Evolutionary conservation across 345 rosid species (phyloP).

Genomic region (Corymbia maculata): DNA sequence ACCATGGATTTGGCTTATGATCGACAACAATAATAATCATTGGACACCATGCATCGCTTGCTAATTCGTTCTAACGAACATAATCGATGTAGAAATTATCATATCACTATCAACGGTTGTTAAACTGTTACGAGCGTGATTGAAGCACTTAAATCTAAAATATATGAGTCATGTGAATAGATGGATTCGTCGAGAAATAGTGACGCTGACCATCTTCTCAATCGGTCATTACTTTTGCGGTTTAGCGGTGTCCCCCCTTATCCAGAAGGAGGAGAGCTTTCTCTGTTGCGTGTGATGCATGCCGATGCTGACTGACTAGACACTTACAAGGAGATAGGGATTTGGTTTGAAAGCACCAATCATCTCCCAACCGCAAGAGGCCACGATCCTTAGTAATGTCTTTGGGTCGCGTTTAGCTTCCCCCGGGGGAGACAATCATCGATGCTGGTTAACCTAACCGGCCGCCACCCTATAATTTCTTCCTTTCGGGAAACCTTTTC

Average conservation of each 20-base stretch:
- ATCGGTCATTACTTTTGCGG: background rate
- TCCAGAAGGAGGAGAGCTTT: background rate
- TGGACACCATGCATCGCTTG: background rate
- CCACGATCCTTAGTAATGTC: background rate
- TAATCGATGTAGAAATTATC: rapidly evolving
- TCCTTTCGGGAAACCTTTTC: background rate
- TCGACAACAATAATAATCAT: background rate
- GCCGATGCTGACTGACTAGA: background rate
- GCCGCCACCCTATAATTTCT: background rate
- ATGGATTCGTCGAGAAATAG: background rate
- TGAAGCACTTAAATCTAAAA: rapidly evolving
- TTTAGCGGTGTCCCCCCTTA: background rate
- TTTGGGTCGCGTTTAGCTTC: background rate
- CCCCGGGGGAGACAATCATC: background rate
- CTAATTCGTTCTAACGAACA: background rate
- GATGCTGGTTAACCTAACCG: background rate
- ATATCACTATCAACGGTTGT: rapidly evolving
- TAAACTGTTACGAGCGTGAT: too few species aligned
- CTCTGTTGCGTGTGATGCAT: background rate
- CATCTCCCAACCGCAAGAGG: background rate
- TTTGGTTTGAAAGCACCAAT: background rate
- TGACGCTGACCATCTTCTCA: background rate
- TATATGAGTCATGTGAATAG: background rate
- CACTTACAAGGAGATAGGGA: background rate
- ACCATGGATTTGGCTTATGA: background rate